Percentiles rank a stretch among this genome's conserved stretches.
Conservation (phyloP, 2,329 filamentous ascomycete species). For the Cordyceps cateniannulata region DNA sequence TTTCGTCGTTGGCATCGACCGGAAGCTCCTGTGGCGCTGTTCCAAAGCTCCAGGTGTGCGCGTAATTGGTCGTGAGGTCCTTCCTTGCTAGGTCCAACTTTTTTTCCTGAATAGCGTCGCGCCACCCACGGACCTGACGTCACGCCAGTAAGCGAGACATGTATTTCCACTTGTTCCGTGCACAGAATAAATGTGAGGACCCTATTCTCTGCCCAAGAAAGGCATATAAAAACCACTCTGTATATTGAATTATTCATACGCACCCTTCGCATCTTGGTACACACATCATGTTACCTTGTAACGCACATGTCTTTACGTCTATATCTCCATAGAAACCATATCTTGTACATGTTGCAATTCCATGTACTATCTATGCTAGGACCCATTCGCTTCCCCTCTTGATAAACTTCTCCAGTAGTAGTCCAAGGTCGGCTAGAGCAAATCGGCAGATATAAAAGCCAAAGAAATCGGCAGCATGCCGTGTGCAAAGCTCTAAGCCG, state of each 20-base stretch:
- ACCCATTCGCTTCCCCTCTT: slow-evolving; percentile 98
- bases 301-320: too few relatives aligned
- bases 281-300: too few relatives aligned
- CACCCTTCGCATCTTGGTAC: too few relatives aligned
- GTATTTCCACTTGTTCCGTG: neutral
- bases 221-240: too few relatives aligned
- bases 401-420: slow-evolving; percentile 92
- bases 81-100: slow-evolving; percentile 4
- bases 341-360: too few relatives aligned
- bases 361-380: slow-evolving; percentile 23
- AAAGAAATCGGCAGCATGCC: slow-evolving; percentile 95
- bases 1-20: neutral
- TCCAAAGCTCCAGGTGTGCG: neutral
- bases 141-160: too few relatives aligned
- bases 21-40: neutral
- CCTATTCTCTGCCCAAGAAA: neutral
- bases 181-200: neutral
- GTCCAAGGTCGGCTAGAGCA: slow-evolving; percentile 74
- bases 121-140: neutral
- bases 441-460: slow-evolving; percentile 95
- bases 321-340: too few relatives aligned
- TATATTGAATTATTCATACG: too few relatives aligned
- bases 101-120: neutral
- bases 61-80: neutral
- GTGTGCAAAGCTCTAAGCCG: slow-evolving; percentile 84